Percentiles rank a stretch among this genome's conserved stretches.
phyloP scores from a whole-genome alignment of 495 filamentous ascomycete genomes.

The Trichoderma gamsii region DNA sequence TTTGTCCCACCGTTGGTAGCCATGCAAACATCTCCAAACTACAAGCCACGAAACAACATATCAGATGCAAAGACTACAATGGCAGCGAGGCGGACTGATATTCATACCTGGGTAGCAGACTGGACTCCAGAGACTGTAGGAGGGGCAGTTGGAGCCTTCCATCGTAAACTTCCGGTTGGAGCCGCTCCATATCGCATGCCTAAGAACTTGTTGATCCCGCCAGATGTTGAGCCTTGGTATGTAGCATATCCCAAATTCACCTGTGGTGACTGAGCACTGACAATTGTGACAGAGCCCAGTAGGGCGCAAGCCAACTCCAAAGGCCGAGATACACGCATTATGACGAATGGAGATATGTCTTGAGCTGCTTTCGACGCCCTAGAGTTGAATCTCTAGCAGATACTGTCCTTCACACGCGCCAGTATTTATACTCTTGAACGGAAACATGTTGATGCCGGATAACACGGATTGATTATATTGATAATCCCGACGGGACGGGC shows the following conservation, averaged over 20 bases:
- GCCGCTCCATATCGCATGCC: conserved; percentile 42
- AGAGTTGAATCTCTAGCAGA: not conserved
- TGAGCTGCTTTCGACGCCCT: not conserved
- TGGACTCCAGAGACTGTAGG: conserved; percentile 22
- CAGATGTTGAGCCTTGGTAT: conserved; percentile 32
- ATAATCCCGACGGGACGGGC: not conserved
- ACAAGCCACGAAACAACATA: not conserved
- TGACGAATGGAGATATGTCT: not conserved
- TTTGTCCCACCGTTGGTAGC: conserved; percentile 33
- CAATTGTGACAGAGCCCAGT: not conserved
- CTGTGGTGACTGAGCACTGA: conserved; percentile 15
- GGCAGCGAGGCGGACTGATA: not conserved
- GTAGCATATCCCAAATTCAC: conserved; percentile 42
- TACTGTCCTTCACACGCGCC: not conserved
- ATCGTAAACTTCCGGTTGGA: conserved; percentile 35
- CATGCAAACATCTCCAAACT: conserved; percentile 48
- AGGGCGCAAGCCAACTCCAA: not conserved
- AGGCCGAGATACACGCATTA: not conserved
- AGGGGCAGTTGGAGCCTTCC: conserved; percentile 34
- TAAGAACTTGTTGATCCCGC: conserved; percentile 36
- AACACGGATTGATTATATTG: not conserved
- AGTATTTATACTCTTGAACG: not conserved
- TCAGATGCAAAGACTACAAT: not conserved
- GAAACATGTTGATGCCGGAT: not conserved
- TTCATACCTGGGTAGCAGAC: conserved; percentile 23